A percentile compares a stretch with the other conserved stretches of the same genome.
Conservation (phyloP, 371 early-diverging fungal genomes). For the Zychaea mexicana region DNA sequence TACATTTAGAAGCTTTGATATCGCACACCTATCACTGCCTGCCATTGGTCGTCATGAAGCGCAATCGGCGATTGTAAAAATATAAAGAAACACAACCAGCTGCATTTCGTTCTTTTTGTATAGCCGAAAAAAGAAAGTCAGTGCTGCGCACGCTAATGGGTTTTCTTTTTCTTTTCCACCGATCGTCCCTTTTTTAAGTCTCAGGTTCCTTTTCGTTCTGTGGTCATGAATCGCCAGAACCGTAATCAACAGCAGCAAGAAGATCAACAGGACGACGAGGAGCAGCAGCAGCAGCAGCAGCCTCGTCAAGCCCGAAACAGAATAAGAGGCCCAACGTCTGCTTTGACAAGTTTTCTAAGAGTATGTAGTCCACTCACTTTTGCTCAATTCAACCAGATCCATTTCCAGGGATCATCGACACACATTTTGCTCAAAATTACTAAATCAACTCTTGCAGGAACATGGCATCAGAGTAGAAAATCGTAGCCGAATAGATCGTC, state of each 20-base stretch:
- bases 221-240: not conserved
- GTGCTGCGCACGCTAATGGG: not conserved
- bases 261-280: not conserved
- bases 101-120: too few relatives aligned
- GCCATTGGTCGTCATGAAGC: too few relatives aligned
- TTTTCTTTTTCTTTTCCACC: not conserved
- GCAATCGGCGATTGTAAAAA: too few relatives aligned
- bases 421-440: not conserved
- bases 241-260: not conserved
- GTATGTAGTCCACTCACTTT: slow-evolving; percentile 15
- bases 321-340: slow-evolving; percentile 71
- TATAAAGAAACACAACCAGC: too few relatives aligned
- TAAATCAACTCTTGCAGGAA: slow-evolving; percentile 44
- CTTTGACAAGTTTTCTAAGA: slow-evolving; percentile 67
- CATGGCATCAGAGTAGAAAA: slow-evolving; percentile 68
- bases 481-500: slow-evolving; percentile 24
- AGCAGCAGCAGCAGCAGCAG: not conserved
- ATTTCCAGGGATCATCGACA: too few relatives aligned
- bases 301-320: slow-evolving; percentile 32
- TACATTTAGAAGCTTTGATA: too few relatives aligned
- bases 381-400: too few relatives aligned
- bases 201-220: not conserved
- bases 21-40: too few relatives aligned
- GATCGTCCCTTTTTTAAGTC: not conserved
- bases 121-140: too few relatives aligned